A percentile compares a stretch with the other conserved stretches of the same genome.
phyloP scores from a whole-genome alignment of 352 stramenopile species.

The Phytophthora crassamura region DNA sequence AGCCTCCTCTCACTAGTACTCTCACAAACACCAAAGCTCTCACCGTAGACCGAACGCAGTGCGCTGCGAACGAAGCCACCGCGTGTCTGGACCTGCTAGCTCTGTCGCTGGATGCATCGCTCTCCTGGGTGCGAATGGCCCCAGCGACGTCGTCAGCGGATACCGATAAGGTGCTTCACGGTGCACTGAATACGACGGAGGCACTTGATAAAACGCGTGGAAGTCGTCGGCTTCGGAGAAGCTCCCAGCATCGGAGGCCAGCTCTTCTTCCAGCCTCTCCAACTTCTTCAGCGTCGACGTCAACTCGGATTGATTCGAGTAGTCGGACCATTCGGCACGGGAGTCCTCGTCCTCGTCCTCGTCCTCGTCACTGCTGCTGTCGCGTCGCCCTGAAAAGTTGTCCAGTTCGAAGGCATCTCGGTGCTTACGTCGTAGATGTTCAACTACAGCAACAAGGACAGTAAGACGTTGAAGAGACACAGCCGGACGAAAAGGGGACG shows the following conservation, averaged over 20 bases:
- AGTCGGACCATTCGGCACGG: slow-evolving; percentile 18
- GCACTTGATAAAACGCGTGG: slow-evolving; percentile 15
- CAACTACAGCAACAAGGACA: slow-evolving; percentile 16
- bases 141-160: slow-evolving; percentile 16
- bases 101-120: slow-evolving; percentile 3
- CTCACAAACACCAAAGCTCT: neutral
- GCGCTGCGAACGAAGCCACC: slow-evolving; percentile 24
- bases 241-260: slow-evolving; percentile 13
- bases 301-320: slow-evolving; percentile 34
- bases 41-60: slow-evolving; percentile 29
- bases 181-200: slow-evolving; percentile 12
- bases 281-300: slow-evolving; percentile 26
- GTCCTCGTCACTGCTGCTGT: slow-evolving; percentile 22
- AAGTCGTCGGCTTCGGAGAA: slow-evolving; percentile 14
- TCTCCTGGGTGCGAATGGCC: slow-evolving; percentile 12
- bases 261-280: slow-evolving; percentile 32
- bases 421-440: slow-evolving; percentile 5
- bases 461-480: neutral
- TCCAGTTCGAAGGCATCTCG: neutral
- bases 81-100: slow-evolving; percentile 12
- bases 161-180: slow-evolving; percentile 25
- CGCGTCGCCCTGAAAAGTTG: slow-evolving; percentile 21
- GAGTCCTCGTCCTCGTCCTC: slow-evolving; percentile 1
- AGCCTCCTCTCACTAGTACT: neutral
- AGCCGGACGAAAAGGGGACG: neutral